These are phyloP conservation scores for Gryganskiella cystojenkinii DNA, from an alignment of 192 early-diverging fungal species.

Conservation along the genomic window DNA sequence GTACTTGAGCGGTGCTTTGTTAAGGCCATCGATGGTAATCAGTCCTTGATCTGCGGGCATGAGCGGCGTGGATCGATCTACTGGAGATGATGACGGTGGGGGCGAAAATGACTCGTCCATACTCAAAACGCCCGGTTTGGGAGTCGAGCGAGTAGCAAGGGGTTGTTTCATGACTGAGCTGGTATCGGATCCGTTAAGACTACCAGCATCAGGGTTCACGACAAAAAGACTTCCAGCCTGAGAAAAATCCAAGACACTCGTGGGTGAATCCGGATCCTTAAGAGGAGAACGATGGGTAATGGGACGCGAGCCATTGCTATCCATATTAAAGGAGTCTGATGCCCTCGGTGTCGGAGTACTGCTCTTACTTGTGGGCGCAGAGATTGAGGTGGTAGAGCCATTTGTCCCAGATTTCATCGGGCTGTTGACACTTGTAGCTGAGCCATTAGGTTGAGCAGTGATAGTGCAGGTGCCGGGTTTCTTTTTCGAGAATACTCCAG, in stretches of 20 bases:
- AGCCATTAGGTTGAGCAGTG: background rate
- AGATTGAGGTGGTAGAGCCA: background rate
- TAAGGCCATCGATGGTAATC: background rate
- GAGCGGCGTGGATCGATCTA: constrained; percentile 19
- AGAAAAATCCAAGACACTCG: constrained; percentile 45
- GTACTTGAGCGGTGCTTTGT: background rate
- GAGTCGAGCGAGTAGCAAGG: background rate
- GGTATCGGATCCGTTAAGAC: background rate
- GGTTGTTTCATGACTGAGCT: background rate
- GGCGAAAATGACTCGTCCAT: background rate
- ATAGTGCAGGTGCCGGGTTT: constrained; percentile 8
- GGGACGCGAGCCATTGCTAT: background rate
- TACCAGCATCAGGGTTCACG: constrained; percentile 43
- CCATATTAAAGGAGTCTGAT: background rate
- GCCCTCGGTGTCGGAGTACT: background rate
- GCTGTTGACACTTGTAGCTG: background rate
- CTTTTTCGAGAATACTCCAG: constrained; percentile 42
- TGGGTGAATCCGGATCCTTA: constrained; percentile 46
- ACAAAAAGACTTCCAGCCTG: constrained; percentile 47
- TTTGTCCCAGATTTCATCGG: constrained; percentile 1
- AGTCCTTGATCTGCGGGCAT: constrained; percentile 10
- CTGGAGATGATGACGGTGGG: background rate
- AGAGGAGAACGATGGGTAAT: constrained; percentile 18
- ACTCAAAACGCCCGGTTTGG: background rate
- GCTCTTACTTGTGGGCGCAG: background rate